These are phyloP conservation scores for Leccinum pachyderme DNA, from an alignment of 1,284 basidiomycete genomes.

Conservation along the genomic window DNA sequence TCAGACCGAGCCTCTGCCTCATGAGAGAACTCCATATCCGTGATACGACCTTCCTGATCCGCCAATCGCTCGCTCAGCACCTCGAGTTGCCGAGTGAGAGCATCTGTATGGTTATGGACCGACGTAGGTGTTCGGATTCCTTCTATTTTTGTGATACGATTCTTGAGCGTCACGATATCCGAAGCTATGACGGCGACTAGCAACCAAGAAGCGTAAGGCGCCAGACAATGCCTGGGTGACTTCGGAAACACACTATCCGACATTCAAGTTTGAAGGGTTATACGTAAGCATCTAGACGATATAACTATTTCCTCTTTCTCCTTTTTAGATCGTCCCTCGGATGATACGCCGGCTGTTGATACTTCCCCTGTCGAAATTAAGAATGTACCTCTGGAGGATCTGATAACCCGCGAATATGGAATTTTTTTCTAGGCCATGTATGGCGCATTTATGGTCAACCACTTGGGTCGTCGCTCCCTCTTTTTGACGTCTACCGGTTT, in stretches of 20 bases:
- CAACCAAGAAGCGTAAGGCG: slow-evolving; percentile 9
- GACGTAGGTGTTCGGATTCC: not conserved
- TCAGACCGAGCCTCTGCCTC: slow-evolving; percentile 2
- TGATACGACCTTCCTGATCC: slow-evolving; percentile 18
- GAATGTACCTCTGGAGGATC: slow-evolving; percentile 45
- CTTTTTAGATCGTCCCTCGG: not conserved
- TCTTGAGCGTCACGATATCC: slow-evolving; percentile 19
- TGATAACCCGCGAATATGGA: slow-evolving; percentile 71
- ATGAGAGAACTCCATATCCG: slow-evolving; percentile 12
- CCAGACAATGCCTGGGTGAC: not conserved
- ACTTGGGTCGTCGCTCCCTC: slow-evolving; percentile 59
- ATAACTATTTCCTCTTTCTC: not conserved
- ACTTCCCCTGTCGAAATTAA: slow-evolving; percentile 30
- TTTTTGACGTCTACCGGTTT: slow-evolving; percentile 60
- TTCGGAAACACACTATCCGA: not conserved
- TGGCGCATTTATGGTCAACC: slow-evolving; percentile 59
- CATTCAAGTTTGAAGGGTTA: not conserved
- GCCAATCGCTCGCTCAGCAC: slow-evolving; percentile 7
- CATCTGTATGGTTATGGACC: not conserved
- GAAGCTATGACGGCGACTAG: slow-evolving; percentile 7
- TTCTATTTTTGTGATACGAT: slow-evolving; percentile 20
- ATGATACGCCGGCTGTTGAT: slow-evolving; percentile 42
- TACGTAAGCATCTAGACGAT: not conserved
- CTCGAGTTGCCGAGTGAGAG: slow-evolving; percentile 8
- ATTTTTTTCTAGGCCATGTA: slow-evolving; percentile 59